Base-by-base conservation (phyloP, 805 yeast genomes). In the Yamadazyma kitorensis region DNA sequence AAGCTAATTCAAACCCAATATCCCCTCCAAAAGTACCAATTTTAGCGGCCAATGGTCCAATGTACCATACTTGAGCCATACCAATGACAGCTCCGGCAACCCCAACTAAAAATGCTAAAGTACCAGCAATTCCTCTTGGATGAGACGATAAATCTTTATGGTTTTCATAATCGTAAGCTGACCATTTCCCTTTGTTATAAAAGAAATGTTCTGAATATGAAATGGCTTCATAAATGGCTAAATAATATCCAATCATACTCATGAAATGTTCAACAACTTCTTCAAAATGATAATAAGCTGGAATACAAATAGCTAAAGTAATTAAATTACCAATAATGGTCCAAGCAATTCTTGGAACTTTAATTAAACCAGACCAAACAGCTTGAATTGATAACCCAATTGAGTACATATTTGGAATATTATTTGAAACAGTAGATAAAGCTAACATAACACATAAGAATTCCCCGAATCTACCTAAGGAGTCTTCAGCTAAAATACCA, bases 1-100 rank as follows among this genome's bases (percentile, higher is more conserved):
- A 41, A 39, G 59, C 57, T 29, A 60, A 46, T 37, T 56, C 57
- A 26, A 53, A 60, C 4, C 61, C 54, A 15, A 56, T 44, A 31
- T 59, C 64, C 23, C 64, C 64, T 6, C 61, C 58, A 27, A 54
- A 48, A 14, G 34, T 44, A 17, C 47, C 35, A 17, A 31, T 31
- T 11, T 24, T 19, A 5, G 7, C 39, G 7, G 61, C 54, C 20
- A 59, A 53, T 5, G 57, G 56, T 3, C 66, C 66, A 17, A 35
- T 47, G 38, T 55, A 59, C 64, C 64, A 59, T 1, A 57, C 48
- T 40, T 60, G 62, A 23, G 54, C 40, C 64, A 59, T 59, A 17
- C 56, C 52, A 12, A 58, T 43, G 1, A 59, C 57, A 3, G 62
- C 54, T 12, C 63, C 54, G 10, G 51, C 54, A n/a, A 58, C 51